Percentiles rank a stretch among this genome's conserved stretches.
These are phyloP conservation scores for Oryza longistaminata DNA, from an alignment of 176 grass and related monocot species.

Conservation along the genomic window DNA sequence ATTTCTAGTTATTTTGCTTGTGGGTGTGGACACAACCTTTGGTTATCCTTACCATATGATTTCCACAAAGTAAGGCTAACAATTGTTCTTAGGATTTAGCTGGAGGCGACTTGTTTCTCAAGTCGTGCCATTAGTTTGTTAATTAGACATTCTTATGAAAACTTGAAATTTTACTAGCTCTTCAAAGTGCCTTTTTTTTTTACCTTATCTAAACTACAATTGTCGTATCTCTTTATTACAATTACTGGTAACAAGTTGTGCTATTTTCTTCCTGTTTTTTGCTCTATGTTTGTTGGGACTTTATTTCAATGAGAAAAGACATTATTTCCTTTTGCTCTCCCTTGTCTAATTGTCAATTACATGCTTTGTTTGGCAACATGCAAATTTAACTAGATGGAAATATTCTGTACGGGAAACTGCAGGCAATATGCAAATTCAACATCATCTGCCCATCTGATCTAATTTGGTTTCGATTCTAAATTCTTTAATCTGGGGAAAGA, in stretches of 20 bases:
- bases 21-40: constrained; percentile 1
- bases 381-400: constrained; percentile 31
- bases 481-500: not conserved
- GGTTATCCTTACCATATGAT: constrained; percentile 20
- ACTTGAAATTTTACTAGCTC: not conserved
- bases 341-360: not conserved
- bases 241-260: not conserved
- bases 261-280: constrained; percentile 19
- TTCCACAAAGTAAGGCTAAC: constrained; percentile 9
- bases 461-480: not conserved
- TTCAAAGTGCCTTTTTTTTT: not conserved
- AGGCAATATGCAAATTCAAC: not conserved
- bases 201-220: not conserved
- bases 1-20: constrained; percentile 1
- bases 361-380: not conserved
- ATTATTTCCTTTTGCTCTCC: not conserved
- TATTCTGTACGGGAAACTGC: not conserved
- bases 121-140: constrained; percentile 12
- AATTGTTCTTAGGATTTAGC: constrained; percentile 18
- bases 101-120: constrained; percentile 17
- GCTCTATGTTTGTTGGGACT: not conserved
- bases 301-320: constrained; percentile 1
- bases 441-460: constrained; percentile 6
- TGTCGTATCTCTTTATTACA: constrained; percentile 6
- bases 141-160: constrained; percentile 1